Conservation (phyloP, 805 yeast species). For the Myxozyma kluyveri region DNA sequence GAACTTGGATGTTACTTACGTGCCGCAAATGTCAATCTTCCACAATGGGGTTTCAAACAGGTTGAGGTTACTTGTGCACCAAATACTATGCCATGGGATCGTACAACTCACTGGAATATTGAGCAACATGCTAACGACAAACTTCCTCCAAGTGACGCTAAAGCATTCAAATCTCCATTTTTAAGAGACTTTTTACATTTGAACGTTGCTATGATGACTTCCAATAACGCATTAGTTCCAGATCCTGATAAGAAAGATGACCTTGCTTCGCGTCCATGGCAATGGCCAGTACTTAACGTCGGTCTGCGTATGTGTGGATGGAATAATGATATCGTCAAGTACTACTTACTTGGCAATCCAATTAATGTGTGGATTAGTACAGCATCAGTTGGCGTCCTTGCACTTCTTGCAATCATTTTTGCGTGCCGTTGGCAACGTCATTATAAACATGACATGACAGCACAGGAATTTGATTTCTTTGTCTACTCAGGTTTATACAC, state of each 20-base stretch:
- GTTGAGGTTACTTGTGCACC: conserved; percentile 83
- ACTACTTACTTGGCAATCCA: conserved; percentile 68
- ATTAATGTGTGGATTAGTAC: conserved; percentile 62
- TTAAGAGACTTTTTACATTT: conserved; percentile 66
- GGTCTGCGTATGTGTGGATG: conserved; percentile 80
- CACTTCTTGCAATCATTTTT: conserved; percentile 41
- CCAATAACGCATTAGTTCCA: conserved; percentile 78
- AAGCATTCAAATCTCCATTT: conserved; percentile 54
- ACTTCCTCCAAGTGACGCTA: conserved; percentile 43
- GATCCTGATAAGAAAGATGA: conserved; percentile 69
- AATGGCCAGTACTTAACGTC: conserved; percentile 69
- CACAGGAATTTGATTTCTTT: conserved; percentile 43
- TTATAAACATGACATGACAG: conserved; percentile 44
- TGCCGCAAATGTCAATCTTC: conserved; percentile 76
- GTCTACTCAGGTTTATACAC: conserved; percentile 75
- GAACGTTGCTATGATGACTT: conserved; percentile 78
- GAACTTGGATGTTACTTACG: conserved; percentile 79
- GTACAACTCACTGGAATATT: conserved; percentile 76
- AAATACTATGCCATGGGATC: conserved; percentile 50
- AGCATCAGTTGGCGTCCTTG: conserved; percentile 47
- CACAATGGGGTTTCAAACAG: conserved; percentile 97
- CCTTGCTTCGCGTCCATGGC: conserved; percentile 75
- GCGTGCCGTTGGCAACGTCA: conserved; percentile 72
- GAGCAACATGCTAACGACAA: conserved; percentile 62
- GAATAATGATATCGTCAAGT: conserved; percentile 55